A percentile compares a stretch with the other conserved stretches of the same genome.
phyloP scores from a whole-genome alignment of 768 basidiomycete species.

The Termitomyces sp. region DNA sequence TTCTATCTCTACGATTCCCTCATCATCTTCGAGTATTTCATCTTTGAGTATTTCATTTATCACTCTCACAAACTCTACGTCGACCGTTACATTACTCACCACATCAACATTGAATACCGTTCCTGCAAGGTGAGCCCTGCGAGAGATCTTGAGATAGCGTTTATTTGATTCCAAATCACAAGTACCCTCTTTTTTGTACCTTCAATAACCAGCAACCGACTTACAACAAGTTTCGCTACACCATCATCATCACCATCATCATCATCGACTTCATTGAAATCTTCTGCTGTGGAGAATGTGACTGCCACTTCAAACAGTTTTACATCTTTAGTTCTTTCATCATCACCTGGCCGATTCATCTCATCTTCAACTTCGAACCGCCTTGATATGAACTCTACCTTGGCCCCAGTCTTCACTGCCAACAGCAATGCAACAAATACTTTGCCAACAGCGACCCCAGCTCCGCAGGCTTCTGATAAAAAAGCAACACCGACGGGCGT shows the following conservation, averaged over 20 bases:
- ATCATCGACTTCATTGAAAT: neutral
- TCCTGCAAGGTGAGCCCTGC: neutral
- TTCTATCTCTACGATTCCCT: neutral
- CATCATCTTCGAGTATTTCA: neutral
- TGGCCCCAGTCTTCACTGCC: neutral
- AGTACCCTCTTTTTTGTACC: neutral
- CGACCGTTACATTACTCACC: neutral
- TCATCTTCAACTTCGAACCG: neutral
- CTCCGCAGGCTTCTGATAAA: neutral
- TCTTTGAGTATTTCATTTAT: neutral
- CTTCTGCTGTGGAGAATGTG: neutral
- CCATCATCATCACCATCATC: neutral
- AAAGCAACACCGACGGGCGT: neutral
- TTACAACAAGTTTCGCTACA: neutral
- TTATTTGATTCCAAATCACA: neutral
- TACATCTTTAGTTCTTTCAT: neutral
- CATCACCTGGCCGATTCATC: too few relatives aligned
- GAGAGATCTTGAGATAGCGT: neutral
- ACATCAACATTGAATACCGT: neutral
- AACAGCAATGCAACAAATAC: neutral
- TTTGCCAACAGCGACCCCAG: neutral
- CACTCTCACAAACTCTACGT: too few relatives aligned
- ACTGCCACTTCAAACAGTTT: neutral
- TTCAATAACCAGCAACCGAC: neutral
- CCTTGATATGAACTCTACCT: neutral